Base-by-base conservation (phyloP, 345 rosid genomes). In the Mangifera indica region DNA sequence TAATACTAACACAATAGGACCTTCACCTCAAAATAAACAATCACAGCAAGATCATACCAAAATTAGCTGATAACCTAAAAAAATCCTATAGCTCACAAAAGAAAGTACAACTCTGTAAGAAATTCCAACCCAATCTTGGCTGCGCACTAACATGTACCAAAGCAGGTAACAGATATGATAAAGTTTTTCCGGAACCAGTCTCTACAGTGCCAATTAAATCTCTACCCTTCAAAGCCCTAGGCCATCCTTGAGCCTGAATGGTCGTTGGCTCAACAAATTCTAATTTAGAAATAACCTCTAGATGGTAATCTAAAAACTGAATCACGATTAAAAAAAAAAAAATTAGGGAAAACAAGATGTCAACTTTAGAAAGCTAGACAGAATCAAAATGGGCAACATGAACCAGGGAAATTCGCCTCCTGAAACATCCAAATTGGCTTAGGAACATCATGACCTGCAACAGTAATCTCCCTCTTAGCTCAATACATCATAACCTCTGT, bases 161-260 rank as follows among this genome's bases (percentile, higher is more conserved):
- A 22, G 98, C 98, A 10, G 99, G 99, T 61, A 95, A 82, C 76
- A 95, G 74, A 85, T 92, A 95, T 13, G 99, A 95, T 86, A 92
- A 75, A 12, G 98, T 94, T 87, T 94, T 94, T 52, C 98, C 98
- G 74, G 98, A 94, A 69, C 98, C 99, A 26, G 98, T 92, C 88
- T 92, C 99, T 9, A 97, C 98, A 74, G 92, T 95, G 29, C 98
- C 98, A 66, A 95, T 80, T 62, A 95, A 71, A 83, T 92, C 98
- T 72, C 93, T 91, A 76, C 96, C 96, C 87, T 92, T 92, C 42
- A 95, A 79, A 42, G 98, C 99, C 99, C 92, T 91, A 0, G 99
- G 98, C 98, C 97, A 92, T 12, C 97, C 98, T 77, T 91, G 97
- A 70, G 98, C 81, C 79, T 95, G 99, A 76, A 95, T 95, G 0